A percentile compares a stretch with the other conserved stretches of the same genome.
phyloP scores from a whole-genome alignment of 1,284 basidiomycete species.

The Cryptococcus sp. region DNA sequence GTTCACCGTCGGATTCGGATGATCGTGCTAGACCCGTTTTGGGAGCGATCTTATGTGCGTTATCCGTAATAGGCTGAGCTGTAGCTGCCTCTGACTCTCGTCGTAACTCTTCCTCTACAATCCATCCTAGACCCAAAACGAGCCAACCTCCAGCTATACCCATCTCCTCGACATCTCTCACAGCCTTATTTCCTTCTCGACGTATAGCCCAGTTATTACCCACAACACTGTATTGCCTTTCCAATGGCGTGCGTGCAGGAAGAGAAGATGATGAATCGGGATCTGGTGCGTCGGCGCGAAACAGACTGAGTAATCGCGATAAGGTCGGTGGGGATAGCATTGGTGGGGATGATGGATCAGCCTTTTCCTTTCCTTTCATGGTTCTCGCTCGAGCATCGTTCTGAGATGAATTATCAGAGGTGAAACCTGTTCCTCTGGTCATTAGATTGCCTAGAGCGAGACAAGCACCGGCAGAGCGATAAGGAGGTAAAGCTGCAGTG shows the following conservation, averaged over 20 bases:
- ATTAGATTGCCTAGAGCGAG: constrained; percentile 39
- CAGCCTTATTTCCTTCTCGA: constrained; percentile 35
- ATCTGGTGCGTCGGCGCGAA: neutral
- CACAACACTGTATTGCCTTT: constrained; percentile 13
- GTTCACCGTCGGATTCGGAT: neutral
- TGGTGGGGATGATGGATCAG: neutral
- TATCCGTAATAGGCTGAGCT: neutral
- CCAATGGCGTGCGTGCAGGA: neutral
- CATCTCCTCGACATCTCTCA: constrained; percentile 39
- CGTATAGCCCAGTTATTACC: constrained; percentile 35
- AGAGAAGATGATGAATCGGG: neutral
- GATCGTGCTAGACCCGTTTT: neutral
- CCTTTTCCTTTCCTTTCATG: neutral
- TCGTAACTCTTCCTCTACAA: constrained; percentile 23
- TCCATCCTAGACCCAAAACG: constrained; percentile 36
- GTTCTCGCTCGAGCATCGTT: neutral
- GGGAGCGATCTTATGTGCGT: neutral
- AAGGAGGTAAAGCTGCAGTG: constrained; percentile 37
- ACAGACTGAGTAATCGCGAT: neutral
- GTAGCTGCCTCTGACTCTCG: neutral
- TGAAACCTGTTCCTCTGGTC: constrained; percentile 27
- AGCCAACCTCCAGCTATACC: constrained; percentile 42
- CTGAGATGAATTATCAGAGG: constrained; percentile 4
- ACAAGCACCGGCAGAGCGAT: constrained; percentile 34
- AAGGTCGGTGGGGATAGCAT: neutral